Evolutionary conservation across 2,329 filamentous ascomycete species (phyloP).

Genomic region (Ophiostoma tasmaniense): DNA sequence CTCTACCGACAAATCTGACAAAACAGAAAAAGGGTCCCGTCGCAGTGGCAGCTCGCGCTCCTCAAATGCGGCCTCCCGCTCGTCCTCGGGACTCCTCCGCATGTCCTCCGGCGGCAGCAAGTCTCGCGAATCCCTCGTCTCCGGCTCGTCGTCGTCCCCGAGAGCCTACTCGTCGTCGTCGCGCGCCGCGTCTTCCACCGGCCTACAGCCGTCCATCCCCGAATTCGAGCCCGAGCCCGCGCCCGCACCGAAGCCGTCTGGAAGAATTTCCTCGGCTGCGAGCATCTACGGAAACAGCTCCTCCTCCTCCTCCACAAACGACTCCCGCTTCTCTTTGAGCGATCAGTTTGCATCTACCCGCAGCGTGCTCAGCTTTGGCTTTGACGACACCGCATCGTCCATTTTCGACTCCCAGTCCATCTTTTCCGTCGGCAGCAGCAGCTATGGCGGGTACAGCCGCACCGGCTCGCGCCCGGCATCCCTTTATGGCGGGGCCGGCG

Average conservation of each 20-base stretch:
- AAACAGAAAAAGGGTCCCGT: slow-evolving; percentile 13
- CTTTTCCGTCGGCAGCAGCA: slow-evolving; percentile 16
- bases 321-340: slow-evolving; percentile 38
- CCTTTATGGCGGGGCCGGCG: not conserved
- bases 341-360: slow-evolving; percentile 42
- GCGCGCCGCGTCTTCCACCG: not conserved
- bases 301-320: slow-evolving; percentile 30
- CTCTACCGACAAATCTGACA: not conserved
- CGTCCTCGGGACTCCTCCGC: slow-evolving; percentile 17
- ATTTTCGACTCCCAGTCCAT: slow-evolving; percentile 28
- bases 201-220: not conserved
- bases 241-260: not conserved
- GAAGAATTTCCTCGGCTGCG: not conserved
- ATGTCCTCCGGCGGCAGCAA: slow-evolving; percentile 2
- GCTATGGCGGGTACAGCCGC: slow-evolving; percentile 7
- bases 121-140: slow-evolving; percentile 4
- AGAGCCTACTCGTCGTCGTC: slow-evolving; percentile 5
- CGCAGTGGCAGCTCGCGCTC: slow-evolving; percentile 17
- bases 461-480: not conserved
- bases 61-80: slow-evolving; percentile 16
- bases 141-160: not conserved
- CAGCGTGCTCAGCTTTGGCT: slow-evolving; percentile 39
- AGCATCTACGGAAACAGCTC: slow-evolving; percentile 21
- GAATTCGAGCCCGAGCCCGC: not conserved
- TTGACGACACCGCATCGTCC: slow-evolving; percentile 38